Evolutionary conservation across 305 asterid species (phyloP).

Genomic region (Fraxinus angustifolia): DNA sequence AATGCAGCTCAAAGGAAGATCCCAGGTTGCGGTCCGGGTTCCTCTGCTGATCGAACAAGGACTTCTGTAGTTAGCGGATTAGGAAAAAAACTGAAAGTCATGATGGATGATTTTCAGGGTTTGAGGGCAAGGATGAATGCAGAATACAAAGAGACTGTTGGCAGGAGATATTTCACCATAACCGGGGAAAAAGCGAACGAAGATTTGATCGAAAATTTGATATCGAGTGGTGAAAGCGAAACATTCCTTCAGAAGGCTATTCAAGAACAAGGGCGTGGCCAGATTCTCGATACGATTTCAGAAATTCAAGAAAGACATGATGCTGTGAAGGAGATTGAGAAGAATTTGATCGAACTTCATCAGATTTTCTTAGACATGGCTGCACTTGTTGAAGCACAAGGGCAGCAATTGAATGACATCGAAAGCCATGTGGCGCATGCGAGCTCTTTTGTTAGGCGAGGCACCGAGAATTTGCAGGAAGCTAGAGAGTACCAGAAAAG

Average conservation of each 20-base stretch:
- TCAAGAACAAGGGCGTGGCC: conserved; percentile 71
- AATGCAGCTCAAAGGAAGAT: conserved; percentile 44
- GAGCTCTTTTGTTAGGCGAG: conserved; percentile 65
- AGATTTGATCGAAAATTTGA: conserved; percentile 54
- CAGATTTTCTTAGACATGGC: conserved; percentile 80
- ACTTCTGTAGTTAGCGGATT: conserved; percentile 64
- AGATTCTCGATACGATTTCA: conserved; percentile 56
- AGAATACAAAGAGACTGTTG: conserved; percentile 75
- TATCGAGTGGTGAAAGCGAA: conserved; percentile 74
- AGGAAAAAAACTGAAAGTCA: conserved; percentile 62
- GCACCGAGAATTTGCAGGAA: conserved; percentile 62
- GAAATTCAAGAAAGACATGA: conserved; percentile 81
- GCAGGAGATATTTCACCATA: conserved; percentile 58
- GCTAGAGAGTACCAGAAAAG: conserved; percentile 65
- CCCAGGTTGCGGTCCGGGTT: conserved; percentile 66
- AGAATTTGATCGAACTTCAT: conserved; percentile 66
- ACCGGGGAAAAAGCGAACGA: conserved; percentile 65
- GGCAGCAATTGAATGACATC: conserved; percentile 60
- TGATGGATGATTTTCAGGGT: conserved; percentile 82
- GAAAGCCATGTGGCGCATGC: conserved; percentile 82
- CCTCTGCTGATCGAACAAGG: conserved; percentile 68
- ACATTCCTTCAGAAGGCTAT: conserved; percentile 61
- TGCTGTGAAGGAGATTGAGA: conserved; percentile 76
- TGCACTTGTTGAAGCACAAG: conserved; percentile 72
- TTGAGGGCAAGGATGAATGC: conserved; percentile 61